Conservation (phyloP, 2,329 filamentous ascomycete species). For the Botryosphaeria dothidea region DNA sequence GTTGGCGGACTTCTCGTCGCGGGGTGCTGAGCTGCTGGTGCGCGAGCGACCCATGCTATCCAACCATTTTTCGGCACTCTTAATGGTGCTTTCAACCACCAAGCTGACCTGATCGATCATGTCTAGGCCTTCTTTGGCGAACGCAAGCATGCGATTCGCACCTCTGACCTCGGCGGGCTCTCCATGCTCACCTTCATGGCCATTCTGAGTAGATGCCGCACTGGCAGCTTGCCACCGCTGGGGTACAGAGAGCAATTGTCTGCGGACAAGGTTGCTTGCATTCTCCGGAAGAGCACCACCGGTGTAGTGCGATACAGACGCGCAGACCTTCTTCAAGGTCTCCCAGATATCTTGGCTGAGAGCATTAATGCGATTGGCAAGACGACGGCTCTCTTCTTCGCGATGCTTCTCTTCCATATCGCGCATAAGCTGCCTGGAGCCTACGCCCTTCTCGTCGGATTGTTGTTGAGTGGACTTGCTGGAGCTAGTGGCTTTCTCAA, state of each 20-base stretch:
- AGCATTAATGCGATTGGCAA: constrained; percentile 76
- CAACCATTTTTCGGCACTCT: constrained; percentile 90
- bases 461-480: constrained; percentile 24
- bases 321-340: constrained; percentile 73
- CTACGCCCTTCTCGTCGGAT: constrained; percentile 24
- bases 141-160: constrained; percentile 77
- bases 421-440: constrained; percentile 18
- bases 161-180: constrained; percentile 50
- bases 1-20: constrained; percentile 7
- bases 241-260: constrained; percentile 81
- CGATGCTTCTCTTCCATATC: constrained; percentile 15
- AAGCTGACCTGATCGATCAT: constrained; percentile 92
- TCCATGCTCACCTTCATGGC: constrained; percentile 23
- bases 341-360: constrained; percentile 51
- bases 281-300: constrained; percentile 92
- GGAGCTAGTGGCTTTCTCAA: constrained; percentile 57
- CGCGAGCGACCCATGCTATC: constrained; percentile 63
- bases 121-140: constrained; percentile 87
- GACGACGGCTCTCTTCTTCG: constrained; percentile 48
- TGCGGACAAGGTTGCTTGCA: constrained; percentile 77
- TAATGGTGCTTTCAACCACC: constrained; percentile 84
- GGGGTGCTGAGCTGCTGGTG: neutral
- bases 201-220: constrained; percentile 32
- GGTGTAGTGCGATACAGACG: constrained; percentile 84
- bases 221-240: constrained; percentile 77